A percentile compares a stretch with the other conserved stretches of the same genome.
Evolutionary conservation across 78 protist genomes (phyloP).

Genomic region (Dictyostelium intermedium): DNA sequence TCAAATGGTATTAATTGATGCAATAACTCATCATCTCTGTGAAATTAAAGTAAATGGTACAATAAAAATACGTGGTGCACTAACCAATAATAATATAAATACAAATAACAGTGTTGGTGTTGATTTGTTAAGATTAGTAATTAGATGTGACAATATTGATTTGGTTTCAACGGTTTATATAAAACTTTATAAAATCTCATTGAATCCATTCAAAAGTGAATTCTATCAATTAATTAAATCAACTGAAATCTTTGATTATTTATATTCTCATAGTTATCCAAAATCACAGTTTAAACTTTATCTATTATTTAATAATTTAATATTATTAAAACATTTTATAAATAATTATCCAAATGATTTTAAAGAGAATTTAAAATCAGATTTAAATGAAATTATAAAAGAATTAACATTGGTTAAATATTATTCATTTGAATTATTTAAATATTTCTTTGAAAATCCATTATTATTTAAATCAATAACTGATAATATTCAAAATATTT

Average conservation of each 20-base stretch:
- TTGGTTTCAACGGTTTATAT: neutral
- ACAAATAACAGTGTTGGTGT: neutral
- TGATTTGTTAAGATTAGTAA: neutral
- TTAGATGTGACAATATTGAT: neutral
- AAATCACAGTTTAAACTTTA: neutral
- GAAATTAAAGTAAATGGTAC: neutral
- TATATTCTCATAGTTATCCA: neutral
- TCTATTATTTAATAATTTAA: neutral
- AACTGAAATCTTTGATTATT: neutral
- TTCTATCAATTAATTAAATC: neutral
- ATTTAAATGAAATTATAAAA: neutral
- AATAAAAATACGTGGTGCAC: neutral
- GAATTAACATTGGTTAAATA: neutral
- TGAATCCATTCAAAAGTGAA: neutral
- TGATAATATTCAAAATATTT: neutral
- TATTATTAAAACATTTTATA: neutral
- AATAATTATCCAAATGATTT: neutral
- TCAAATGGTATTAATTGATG: neutral
- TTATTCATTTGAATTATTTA: neutral
- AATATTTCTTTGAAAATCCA: neutral
- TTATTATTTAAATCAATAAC: neutral
- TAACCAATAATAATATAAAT: neutral
- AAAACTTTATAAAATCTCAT: neutral
- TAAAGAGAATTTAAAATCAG: neutral
- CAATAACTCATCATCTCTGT: neutral